These are phyloP conservation scores for Blastocystis sp. DNA, from an alignment of 352 stramenopile genomes.

Conservation along the genomic window DNA sequence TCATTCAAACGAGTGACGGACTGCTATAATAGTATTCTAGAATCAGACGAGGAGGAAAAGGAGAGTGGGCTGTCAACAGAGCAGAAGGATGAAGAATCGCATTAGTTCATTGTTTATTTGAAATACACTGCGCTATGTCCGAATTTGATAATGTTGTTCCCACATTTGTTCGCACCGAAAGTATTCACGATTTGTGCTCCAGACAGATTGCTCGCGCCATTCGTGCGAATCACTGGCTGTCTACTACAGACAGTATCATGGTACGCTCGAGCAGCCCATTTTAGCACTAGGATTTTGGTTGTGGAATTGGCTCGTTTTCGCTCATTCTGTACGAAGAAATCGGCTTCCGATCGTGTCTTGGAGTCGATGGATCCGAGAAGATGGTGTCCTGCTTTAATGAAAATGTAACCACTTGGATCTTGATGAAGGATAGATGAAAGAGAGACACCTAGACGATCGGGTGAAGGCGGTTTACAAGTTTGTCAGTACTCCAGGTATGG, in stretches of 20 bases:
- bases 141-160: background rate
- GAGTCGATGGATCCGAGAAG: constrained; percentile 47
- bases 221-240: background rate
- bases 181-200: constrained; percentile 53
- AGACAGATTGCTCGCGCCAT: background rate
- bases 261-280: background rate
- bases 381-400: background rate
- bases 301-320: constrained; percentile 49
- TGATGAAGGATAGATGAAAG: background rate
- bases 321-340: background rate
- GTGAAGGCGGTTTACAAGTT: background rate
- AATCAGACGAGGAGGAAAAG: background rate
- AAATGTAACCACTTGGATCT: background rate
- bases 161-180: background rate
- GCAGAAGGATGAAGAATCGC: background rate
- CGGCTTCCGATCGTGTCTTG: background rate
- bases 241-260: background rate
- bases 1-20: background rate
- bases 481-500: background rate
- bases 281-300: constrained; percentile 24
- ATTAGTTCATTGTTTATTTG: background rate
- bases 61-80: constrained; percentile 21
- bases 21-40: background rate
- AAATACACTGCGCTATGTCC: background rate
- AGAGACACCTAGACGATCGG: background rate